Base-by-base conservation (phyloP, 768 basidiomycete species). In the Tubosaeta sp. region DNA sequence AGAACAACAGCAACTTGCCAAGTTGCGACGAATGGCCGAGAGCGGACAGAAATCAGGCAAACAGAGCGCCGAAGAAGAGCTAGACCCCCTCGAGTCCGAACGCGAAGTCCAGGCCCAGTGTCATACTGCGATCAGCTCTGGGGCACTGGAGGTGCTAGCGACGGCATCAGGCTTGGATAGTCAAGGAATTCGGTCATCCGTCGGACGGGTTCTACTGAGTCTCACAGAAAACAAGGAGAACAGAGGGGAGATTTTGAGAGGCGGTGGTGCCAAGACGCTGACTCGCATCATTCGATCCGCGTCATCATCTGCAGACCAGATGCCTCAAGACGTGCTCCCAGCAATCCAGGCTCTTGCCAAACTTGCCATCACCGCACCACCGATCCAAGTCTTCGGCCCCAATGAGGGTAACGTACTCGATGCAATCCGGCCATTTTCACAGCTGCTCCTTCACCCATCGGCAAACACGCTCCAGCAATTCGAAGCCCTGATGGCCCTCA, bases 401-500 rank as follows among this genome's bases (percentile, higher is more conserved):
- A 81, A 89, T 54, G 78, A 83, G 37, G 82, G 84, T 6, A 84
- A 82, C 3, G 76, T 88, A 31, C 82, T 86, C 62, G 91, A 97
- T 64, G 84, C 84, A n/a, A 83, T 97, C 51, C 79, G 85, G 2
- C 94, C 94, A 0, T 75, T 98, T 46, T 80, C 87, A 9, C 64
- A 83, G 27, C 73, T 97, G 50, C 75, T 98, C 33, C 79, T 82
- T 37, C 83, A 88, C 62, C 71, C 82, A 1, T 77, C 81, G 0
- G 80, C 91, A 9, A 84, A 72, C 43, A 78, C 88, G 32, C 73
- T 98, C 6, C 92, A 97, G 63, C 80, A 80, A 37, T 99, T 99
- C 62, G 97, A 99, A 68, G 84, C 85, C 4, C 75, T 95, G 60
- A 97, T 98, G 95, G 95, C 93, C 1, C 76, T 99, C 48, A 99